phyloP scores from a whole-genome alignment of 345 rosid genomes.

The Hibiscus trionum region DNA sequence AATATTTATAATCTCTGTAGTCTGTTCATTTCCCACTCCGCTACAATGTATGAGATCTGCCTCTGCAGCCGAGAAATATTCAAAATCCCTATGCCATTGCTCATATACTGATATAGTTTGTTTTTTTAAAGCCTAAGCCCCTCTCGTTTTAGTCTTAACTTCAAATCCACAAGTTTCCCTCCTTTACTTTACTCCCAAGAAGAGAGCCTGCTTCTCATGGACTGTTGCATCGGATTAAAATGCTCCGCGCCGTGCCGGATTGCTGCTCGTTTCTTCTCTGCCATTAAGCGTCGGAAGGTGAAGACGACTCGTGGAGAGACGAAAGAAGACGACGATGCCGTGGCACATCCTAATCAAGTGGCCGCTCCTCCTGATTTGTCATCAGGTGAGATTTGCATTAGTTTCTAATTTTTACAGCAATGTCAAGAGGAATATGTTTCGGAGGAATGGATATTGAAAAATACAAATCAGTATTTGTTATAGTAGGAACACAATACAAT shows the following conservation, averaged over 20 bases:
- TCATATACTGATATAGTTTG: no score
- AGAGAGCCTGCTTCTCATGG: neutral
- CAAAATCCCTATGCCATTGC: neutral
- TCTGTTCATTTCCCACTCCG: neutral
- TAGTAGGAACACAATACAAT: neutral
- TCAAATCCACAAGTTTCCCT: no score
- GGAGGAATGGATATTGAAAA: no score
- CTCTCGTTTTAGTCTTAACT: neutral
- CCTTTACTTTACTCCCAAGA: slow-evolving; percentile 8
- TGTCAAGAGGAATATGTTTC: no score
- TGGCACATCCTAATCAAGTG: neutral
- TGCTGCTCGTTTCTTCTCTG: slow-evolving; percentile 19
- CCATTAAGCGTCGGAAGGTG: slow-evolving; percentile 16
- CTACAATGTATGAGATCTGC: neutral
- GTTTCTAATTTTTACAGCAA: neutral
- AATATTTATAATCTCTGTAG: no score
- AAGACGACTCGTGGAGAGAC: slow-evolving; percentile 1
- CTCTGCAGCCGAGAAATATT: neutral
- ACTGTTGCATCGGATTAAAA: neutral
- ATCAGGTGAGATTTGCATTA: neutral
- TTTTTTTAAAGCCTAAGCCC: neutral
- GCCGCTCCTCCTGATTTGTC: slow-evolving; percentile 6
- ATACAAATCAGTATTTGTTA: neutral
- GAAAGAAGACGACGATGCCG: neutral
- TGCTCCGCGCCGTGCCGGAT: slow-evolving; percentile 5